Conservation (phyloP, 352 stramenopile genomes). For the Globisporangium lucens region DNA sequence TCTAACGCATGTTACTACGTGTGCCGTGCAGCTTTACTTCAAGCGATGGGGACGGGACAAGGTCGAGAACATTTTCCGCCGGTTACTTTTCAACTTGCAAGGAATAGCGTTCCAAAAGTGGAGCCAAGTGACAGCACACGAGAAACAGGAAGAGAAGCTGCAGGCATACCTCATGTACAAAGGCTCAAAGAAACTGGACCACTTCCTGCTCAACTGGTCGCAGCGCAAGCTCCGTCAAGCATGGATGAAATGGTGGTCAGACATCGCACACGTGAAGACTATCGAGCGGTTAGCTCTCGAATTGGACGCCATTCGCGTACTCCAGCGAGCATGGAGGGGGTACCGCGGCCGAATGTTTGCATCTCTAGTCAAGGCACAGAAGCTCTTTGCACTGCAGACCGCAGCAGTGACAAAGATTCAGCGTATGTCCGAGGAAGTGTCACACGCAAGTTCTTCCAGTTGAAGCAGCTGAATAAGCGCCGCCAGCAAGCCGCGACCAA, state of each 20-base stretch:
- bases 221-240: constrained; percentile 61
- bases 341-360: constrained; percentile 48
- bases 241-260: constrained; percentile 67
- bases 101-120: constrained; percentile 62
- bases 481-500: constrained; percentile 38
- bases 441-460: constrained; percentile 55
- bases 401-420: constrained; percentile 52
- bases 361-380: constrained; percentile 42
- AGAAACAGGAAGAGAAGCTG: constrained; percentile 75
- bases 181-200: constrained; percentile 70
- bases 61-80: constrained; percentile 70
- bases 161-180: constrained; percentile 77
- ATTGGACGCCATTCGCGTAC: constrained; percentile 43
- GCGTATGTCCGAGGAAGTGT: constrained; percentile 53
- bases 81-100: constrained; percentile 65
- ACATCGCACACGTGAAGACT: constrained; percentile 50
- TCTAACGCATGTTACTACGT: background rate
- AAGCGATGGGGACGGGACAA: constrained; percentile 80
- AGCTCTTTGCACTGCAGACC: constrained; percentile 34
- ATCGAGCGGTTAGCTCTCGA: constrained; percentile 46
- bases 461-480: constrained; percentile 40
- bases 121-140: constrained; percentile 39
- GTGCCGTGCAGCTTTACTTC: constrained; percentile 49
- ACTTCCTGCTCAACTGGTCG: constrained; percentile 66
- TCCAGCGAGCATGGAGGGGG: constrained; percentile 59